Evolutionary conservation across 225 moss, liverwort and hornwort genomes (phyloP).

Genomic region (Bryoerythrophyllum caledonicum): DNA sequence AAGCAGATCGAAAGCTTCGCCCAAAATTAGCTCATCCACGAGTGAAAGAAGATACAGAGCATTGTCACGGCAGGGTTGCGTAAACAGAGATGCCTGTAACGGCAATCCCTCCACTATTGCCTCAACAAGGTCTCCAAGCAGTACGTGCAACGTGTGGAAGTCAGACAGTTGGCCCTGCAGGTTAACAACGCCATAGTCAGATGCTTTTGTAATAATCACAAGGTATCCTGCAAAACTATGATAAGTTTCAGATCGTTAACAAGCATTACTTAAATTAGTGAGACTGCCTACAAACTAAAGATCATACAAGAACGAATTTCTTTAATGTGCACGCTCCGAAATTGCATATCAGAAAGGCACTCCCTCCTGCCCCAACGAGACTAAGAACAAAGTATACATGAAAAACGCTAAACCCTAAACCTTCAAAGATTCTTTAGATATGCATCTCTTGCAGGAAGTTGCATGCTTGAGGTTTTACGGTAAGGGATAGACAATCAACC

Average conservation of each 20-base stretch:
- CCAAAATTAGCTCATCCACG: slow-evolving; percentile 76
- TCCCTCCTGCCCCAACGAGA: not conserved
- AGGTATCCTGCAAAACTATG: not conserved
- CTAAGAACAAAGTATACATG: not conserved
- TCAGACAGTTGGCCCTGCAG: slow-evolving; percentile 67
- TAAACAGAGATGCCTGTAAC: slow-evolving; percentile 65
- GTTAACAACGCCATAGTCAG: not conserved
- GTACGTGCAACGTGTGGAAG: slow-evolving; percentile 64
- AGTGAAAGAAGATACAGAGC: slow-evolving; percentile 70
- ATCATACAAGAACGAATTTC: slow-evolving; percentile 8
- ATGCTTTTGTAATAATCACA: not conserved
- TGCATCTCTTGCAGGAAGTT: slow-evolving; percentile 15
- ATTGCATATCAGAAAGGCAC: not conserved
- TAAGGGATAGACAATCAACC: not conserved
- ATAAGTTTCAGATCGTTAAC: not conserved
- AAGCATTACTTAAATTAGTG: not conserved
- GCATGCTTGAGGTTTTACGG: not conserved
- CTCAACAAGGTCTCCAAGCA: slow-evolving; percentile 76
- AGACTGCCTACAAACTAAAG: slow-evolving; percentile 2
- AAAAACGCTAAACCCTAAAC: not conserved
- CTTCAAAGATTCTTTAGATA: not conserved
- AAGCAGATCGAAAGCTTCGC: slow-evolving; percentile 65
- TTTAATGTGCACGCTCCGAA: not conserved
- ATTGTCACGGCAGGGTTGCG: slow-evolving; percentile 84
- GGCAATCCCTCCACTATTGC: slow-evolving; percentile 65